A percentile compares a stretch with the other conserved stretches of the same genome.
These are phyloP conservation scores for Hypoxylon sp. DNA, from an alignment of 2,329 filamentous ascomycete genomes.

Conservation along the genomic window DNA sequence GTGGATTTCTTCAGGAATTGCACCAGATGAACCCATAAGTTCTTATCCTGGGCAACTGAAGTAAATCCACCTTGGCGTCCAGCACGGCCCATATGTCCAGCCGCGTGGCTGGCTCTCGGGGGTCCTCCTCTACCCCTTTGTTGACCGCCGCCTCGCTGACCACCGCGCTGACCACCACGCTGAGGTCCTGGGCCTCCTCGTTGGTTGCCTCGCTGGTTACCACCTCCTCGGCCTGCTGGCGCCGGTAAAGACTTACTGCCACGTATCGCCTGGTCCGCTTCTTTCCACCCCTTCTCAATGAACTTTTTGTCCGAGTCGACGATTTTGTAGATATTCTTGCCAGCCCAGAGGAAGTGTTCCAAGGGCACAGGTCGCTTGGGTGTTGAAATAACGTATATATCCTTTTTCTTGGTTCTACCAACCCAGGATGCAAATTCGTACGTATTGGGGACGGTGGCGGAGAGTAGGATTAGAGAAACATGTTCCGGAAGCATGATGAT, in stretches of 20 bases:
- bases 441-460: conserved; percentile 96
- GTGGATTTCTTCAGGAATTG: conserved; percentile 89
- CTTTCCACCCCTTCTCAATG: conserved; percentile 92
- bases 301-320: conserved; percentile 94
- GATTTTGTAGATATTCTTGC: conserved; percentile 92
- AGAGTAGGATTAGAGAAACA: conserved; percentile 93
- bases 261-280: conserved; percentile 84
- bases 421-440: conserved; percentile 99
- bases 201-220: conserved; percentile 63
- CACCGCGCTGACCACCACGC: conserved; percentile 61
- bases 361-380: conserved; percentile 93
- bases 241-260: conserved; percentile 72
- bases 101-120: conserved; percentile 69
- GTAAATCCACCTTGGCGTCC: conserved; percentile 88
- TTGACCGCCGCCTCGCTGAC: conserved; percentile 63
- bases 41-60: conserved; percentile 93
- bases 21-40: conserved; percentile 95
- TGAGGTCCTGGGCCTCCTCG: conserved; percentile 65
- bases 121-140: conserved; percentile 67
- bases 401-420: conserved; percentile 95
- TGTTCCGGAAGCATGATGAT: conserved; percentile 99
- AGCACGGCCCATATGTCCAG: conserved; percentile 89
- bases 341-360: conserved; percentile 96
- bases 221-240: conserved; percentile 59
- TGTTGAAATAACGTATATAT: conserved; percentile 99